phyloP scores from a whole-genome alignment of 2,329 filamentous ascomycete species.

The Raffaelea deltoideospora region DNA sequence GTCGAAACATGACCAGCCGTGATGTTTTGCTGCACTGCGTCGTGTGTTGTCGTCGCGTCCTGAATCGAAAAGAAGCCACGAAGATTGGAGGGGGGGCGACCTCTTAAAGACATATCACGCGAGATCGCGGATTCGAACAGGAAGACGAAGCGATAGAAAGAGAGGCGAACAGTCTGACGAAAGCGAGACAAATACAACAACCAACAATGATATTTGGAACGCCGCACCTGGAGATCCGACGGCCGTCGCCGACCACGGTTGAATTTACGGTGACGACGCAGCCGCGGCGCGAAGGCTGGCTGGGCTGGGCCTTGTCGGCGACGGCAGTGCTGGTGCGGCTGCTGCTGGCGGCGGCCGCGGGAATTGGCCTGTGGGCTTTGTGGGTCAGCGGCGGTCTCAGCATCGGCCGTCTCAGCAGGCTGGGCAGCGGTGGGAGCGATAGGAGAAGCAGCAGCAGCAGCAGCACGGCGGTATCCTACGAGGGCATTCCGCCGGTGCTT shows the following conservation, averaged over 20 bases:
- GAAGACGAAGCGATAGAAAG: too few species aligned
- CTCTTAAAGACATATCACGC: too few species aligned
- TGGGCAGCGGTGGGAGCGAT: too few species aligned
- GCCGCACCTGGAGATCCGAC: conserved; percentile 45
- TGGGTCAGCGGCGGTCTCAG: too few species aligned
- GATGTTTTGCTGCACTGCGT: too few species aligned
- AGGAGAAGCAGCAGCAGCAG: background rate
- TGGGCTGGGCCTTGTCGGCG: conserved; percentile 23
- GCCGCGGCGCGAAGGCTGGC: conserved; percentile 21
- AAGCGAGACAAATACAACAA: background rate
- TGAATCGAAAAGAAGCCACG: too few species aligned
- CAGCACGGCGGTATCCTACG: too few species aligned
- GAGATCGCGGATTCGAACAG: too few species aligned
- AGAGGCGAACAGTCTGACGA: background rate
- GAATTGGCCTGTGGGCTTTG: conserved; percentile 36
- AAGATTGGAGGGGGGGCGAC: too few species aligned
- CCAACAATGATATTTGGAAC: conserved; percentile 43
- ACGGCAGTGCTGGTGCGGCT: conserved; percentile 29
- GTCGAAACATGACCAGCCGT: too few species aligned
- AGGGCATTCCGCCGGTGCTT: background rate
- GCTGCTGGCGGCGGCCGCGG: conserved; percentile 23
- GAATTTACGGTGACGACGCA: conserved; percentile 84
- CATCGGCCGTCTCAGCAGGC: background rate
- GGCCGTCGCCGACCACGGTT: conserved; percentile 76
- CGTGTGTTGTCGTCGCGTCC: too few species aligned